Conservation (phyloP, 2,329 filamentous ascomycete genomes). For the Fusarium sacchari region DNA sequence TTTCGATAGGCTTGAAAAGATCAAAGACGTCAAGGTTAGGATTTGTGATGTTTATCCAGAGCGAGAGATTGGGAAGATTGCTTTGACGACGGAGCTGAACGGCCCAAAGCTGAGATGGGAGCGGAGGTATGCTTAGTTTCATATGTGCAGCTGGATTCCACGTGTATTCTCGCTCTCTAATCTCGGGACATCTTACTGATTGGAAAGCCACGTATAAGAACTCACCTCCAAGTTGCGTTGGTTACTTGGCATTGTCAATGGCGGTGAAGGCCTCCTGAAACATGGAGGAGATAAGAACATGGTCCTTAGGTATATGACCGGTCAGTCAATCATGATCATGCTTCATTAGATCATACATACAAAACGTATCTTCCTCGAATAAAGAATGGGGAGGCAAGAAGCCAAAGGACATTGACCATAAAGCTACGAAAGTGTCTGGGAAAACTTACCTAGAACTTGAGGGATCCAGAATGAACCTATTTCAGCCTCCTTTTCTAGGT, state of each 20-base stretch:
- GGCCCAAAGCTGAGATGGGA: neutral
- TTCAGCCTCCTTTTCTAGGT: no score
- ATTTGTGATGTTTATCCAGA: neutral
- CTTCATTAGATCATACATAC: no score
- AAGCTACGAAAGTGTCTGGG: no score
- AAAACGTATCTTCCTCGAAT: no score
- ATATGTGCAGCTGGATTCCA: fast-evolving
- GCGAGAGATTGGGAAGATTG: neutral
- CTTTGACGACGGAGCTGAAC: neutral
- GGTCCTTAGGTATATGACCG: no score
- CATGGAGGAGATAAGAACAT: neutral
- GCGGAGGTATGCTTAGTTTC: fast-evolving
- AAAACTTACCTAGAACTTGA: no score
- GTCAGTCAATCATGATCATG: no score
- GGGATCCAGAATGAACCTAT: no score
- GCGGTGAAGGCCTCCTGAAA: neutral
- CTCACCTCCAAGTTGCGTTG: neutral
- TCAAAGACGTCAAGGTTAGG: neutral
- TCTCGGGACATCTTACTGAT: neutral
- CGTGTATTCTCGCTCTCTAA: fast-evolving
- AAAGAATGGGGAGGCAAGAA: no score
- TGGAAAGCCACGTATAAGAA: neutral
- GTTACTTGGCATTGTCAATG: neutral
- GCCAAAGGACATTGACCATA: no score
- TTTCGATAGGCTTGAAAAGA: neutral